Base-by-base conservation (phyloP, 495 filamentous ascomycete genomes). In the Amniculicola lignicola region DNA sequence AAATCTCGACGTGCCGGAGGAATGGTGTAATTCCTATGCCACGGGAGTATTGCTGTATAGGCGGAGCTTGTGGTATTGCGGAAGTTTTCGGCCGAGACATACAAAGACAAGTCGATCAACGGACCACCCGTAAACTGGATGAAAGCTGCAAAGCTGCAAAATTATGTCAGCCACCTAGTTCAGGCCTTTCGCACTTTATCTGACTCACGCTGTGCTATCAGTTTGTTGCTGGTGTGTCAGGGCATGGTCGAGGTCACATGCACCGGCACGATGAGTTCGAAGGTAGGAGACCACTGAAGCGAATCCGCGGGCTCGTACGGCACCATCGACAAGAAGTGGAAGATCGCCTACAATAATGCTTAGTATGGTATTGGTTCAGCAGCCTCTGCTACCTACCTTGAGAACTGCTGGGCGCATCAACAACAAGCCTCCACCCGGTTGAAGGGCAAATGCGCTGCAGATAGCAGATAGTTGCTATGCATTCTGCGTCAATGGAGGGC, bases 401-500 rank as follows among this genome's bases (percentile, higher is more conserved):
- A 54, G 90, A 87, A 65, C 85, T 86, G 49, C 82, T 81, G 43
- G 85, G 81, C 69, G 89, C 84, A 70, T 86, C 86, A 66, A 79
- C 86, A 51, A 96, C 74, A 28, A 96, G 75, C 48, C 77, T 75
- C 89, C 90, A 98, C 52, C 79, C 74, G 19, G 49, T 45, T 57
- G 70, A 68, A 22, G 79, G 78, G 9, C 86, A 67, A 42, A 75
- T 72, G 51, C 81, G 69, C 10, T 79, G 76, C 74, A 86, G 54
- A 69, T 80, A 43, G 84, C 88, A 69, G 63, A 70, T 61, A 84
- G 89, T 66, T 81, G 89, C 56, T 74, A 84, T 42, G 73, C 73
- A 96, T 78, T 94, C 87, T 44, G 93, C 77, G 53, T 96, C 91
- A 54, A 96, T 85, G 45, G 92, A 96, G 9, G 92, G 87, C 33